A percentile compares a stretch with the other conserved stretches of the same genome.
Conservation (phyloP, 495 filamentous ascomycete genomes). For the Lindgomyces ingoldianus region DNA sequence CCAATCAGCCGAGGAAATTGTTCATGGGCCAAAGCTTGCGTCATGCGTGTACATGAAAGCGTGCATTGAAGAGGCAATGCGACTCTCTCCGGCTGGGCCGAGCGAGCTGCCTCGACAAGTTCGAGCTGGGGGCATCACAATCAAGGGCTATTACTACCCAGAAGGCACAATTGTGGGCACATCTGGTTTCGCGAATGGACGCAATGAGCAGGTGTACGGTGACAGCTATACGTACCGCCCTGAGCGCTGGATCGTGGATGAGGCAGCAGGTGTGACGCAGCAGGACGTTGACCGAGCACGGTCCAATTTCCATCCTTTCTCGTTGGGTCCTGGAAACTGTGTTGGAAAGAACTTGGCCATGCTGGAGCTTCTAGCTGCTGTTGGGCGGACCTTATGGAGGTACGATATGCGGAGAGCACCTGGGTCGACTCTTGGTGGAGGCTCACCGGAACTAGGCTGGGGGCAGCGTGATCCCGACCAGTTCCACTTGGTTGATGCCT, state of each 20-base stretch:
- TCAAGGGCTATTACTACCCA: constrained; percentile 4
- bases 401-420: constrained; percentile 3
- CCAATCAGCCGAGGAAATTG: constrained; percentile 37
- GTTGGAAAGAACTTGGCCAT: constrained; percentile 7
- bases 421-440: not conserved
- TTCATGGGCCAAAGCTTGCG: constrained; percentile 35
- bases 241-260: constrained; percentile 3
- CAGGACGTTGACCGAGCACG: not conserved
- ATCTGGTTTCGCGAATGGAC: not conserved
- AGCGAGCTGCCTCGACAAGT: constrained; percentile 8
- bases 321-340: not conserved
- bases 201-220: constrained; percentile 17
- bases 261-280: not conserved
- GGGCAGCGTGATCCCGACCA: not conserved
- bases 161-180: constrained; percentile 5
- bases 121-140: not conserved
- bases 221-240: not conserved
- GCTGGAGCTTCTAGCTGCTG: not conserved
- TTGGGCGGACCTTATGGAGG: not conserved
- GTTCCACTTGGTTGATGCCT: constrained; percentile 2
- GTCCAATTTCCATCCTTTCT: not conserved
- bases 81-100: constrained; percentile 2
- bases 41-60: constrained; percentile 6
- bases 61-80: constrained; percentile 13
- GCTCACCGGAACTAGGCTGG: not conserved